Conservation (phyloP, 176 grass and related monocot species). For the Oryza punctata region DNA sequence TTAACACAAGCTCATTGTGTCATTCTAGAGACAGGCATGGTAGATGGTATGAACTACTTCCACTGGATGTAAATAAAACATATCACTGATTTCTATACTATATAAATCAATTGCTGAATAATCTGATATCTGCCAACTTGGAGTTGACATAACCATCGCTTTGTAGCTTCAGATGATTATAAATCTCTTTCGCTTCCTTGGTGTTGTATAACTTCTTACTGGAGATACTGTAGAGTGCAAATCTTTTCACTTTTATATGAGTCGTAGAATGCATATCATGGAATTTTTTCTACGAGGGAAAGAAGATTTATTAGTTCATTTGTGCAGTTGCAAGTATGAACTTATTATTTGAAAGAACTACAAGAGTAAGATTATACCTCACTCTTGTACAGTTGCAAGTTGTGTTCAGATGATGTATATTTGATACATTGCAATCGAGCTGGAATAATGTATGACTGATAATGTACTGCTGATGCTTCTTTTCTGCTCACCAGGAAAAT, state of each 20-base stretch:
- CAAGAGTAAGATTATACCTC: not conserved
- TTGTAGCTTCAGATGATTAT: not conserved
- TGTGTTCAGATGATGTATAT: not conserved
- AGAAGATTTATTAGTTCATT: not conserved
- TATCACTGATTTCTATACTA: conserved; percentile 7
- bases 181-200: not conserved
- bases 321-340: not conserved
- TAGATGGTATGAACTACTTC: not conserved
- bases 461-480: conserved; percentile 7
- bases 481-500: conserved; percentile 9
- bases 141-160: not conserved
- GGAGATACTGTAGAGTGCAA: not conserved
- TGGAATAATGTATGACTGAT: not conserved
- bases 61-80: conserved; percentile 47
- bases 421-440: not conserved
- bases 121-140: not conserved
- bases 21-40: conserved; percentile 57
- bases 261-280: not conserved
- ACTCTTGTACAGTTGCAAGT: not conserved
- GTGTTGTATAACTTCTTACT: not conserved
- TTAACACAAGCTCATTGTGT: conserved; percentile 8
- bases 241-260: not conserved
- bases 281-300: too few species aligned
- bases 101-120: conserved; percentile 8
- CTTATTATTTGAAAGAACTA: not conserved